Percentiles rank a stretch among this genome's conserved stretches.
phyloP scores from a whole-genome alignment of 129 eudicot species.

The Solidago caesia region DNA sequence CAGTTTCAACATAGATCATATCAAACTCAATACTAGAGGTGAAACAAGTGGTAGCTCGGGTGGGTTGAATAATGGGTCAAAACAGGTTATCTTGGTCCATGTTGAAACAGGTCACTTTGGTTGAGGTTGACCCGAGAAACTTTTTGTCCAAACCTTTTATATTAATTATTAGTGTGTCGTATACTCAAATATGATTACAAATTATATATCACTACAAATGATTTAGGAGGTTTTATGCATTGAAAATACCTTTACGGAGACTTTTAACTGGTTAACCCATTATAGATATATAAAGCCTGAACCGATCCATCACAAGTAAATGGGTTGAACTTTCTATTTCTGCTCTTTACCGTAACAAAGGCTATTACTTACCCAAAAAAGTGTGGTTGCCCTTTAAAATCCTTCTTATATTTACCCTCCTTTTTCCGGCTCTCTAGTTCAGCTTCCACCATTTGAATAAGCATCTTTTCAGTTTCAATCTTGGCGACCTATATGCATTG shows the following conservation, averaged over 20 bases:
- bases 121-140: neutral
- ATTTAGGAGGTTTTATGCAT: too few relatives aligned
- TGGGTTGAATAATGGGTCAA: neutral
- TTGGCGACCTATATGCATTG: conserved; percentile 66
- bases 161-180: too few relatives aligned
- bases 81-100: neutral
- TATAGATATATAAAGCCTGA: too few relatives aligned
- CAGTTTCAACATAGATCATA: neutral
- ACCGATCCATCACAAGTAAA: too few relatives aligned
- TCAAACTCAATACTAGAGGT: neutral
- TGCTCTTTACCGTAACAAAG: neutral
- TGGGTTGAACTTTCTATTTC: too few relatives aligned
- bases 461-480: conserved; percentile 97
- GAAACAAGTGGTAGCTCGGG: neutral
- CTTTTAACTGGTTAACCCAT: too few relatives aligned
- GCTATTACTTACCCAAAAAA: conserved; percentile 76
- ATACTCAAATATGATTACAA: too few relatives aligned
- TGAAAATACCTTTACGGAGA: too few relatives aligned
- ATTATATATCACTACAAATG: too few relatives aligned
- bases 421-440: conserved; percentile 67
- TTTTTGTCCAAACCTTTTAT: neutral
- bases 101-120: too few relatives aligned
- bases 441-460: conserved; percentile 87
- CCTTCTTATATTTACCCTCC: conserved; percentile 49
- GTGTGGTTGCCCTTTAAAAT: conserved; percentile 84